A percentile compares a stretch with the other conserved stretches of the same genome.
Evolutionary conservation across 2,329 filamentous ascomycete genomes (phyloP).

Genomic region (Paradendryphiella salina): DNA sequence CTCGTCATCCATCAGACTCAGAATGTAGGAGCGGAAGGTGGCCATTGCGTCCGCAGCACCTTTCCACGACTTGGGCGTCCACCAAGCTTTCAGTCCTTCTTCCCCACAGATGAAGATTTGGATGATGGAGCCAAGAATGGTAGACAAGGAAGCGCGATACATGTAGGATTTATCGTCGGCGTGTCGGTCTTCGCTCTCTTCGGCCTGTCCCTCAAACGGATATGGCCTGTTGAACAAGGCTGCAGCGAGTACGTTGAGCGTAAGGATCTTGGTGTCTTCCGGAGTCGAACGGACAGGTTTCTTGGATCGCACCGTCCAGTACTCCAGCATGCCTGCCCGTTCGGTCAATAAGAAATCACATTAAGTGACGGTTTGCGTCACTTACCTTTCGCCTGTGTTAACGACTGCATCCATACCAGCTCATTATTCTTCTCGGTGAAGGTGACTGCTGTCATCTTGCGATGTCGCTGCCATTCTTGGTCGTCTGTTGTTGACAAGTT

Average conservation of each 20-base stretch:
- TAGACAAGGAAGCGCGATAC: conserved; percentile 15
- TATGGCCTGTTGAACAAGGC: conserved; percentile 18
- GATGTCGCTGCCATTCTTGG: conserved; percentile 33
- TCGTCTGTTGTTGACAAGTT: conserved; percentile 14
- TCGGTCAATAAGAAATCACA: background rate
- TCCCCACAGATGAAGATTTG: conserved; percentile 18
- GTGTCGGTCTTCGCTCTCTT: background rate
- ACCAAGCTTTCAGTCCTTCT: conserved; percentile 10
- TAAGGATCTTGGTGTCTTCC: conserved; percentile 17
- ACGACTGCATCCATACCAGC: conserved; percentile 24
- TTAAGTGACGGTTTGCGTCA: background rate
- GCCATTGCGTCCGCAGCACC: conserved; percentile 9
- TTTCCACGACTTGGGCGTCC: conserved; percentile 15
- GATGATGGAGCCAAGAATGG: conserved; percentile 13
- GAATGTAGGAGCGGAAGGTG: conserved; percentile 14
- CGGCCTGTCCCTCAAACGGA: conserved; percentile 10
- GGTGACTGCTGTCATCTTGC: conserved; percentile 26
- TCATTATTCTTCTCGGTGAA: conserved; percentile 37
- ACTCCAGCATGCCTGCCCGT: background rate
- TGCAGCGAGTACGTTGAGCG: conserved; percentile 20
- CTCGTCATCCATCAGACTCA: conserved; percentile 11
- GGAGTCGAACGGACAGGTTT: background rate
- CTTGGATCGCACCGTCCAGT: too few relatives aligned
- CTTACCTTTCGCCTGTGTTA: background rate
- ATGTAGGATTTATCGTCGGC: conserved; percentile 3